Percentiles rank a stretch among this genome's conserved stretches.
phyloP scores from a whole-genome alignment of 108 stramenopile genomes.

The Pelagomonas calceolata region DNA sequence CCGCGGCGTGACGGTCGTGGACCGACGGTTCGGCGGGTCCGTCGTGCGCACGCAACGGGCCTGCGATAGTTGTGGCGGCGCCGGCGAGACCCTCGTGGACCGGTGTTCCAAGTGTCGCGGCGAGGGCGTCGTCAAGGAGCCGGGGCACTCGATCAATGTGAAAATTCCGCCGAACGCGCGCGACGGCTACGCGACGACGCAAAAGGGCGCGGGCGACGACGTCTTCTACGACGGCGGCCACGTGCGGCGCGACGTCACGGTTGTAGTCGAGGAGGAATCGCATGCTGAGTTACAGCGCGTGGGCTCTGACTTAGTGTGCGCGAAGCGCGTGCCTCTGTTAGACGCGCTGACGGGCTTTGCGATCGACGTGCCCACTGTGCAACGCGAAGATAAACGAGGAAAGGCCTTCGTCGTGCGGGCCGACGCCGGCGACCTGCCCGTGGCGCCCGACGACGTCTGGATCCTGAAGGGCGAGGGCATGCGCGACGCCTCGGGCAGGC shows the following conservation, averaged over 20 bases:
- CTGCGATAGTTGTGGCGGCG: neutral
- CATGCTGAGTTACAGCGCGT: neutral
- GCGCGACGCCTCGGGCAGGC: neutral
- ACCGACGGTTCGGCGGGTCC: neutral
- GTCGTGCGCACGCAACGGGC: neutral
- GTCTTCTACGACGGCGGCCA: neutral
- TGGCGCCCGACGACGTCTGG: neutral
- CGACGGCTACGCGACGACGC: neutral
- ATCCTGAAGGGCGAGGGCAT: neutral
- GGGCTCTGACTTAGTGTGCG: neutral
- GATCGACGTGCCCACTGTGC: neutral
- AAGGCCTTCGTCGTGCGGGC: no score
- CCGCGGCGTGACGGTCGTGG: neutral
- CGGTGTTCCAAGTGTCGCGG: neutral
- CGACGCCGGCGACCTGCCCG: neutral
- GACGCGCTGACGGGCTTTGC: neutral
- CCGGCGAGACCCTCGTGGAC: neutral
- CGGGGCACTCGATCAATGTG: neutral
- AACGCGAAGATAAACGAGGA: neutral
- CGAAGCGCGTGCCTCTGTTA: neutral
- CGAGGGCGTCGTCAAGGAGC: neutral
- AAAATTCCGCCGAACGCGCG: neutral
- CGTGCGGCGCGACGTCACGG: neutral
- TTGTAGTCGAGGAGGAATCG: neutral
- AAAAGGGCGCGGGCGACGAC: neutral